Evolutionary conservation across 257 asterid genomes (phyloP), one percentile per base, ranked within the genome.

Genomic region (Thymus mandschuricus): DNA sequence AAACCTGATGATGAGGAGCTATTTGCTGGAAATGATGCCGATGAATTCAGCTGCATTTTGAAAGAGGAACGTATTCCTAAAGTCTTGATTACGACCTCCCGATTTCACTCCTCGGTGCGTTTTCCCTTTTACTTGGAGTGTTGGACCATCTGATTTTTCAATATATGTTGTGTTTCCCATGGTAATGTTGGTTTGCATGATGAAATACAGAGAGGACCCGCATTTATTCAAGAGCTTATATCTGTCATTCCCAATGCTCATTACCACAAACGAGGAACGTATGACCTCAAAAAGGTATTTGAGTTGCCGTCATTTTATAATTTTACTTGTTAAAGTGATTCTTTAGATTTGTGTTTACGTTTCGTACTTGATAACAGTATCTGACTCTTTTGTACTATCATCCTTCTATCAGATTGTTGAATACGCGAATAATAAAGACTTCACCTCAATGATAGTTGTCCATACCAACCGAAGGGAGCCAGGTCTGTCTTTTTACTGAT

Each of bases 381-480:
- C 54, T 59, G 63, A 76, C 72, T 73, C 35, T 48, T 21, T 49
- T 64, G 13, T 46, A 38, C 48, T 40, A 11, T 27, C 31, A 3
- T 66, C 5, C 2, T 46, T 71, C 64, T 48, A 75, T 75, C 81
- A 90, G 96, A 91, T 93, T 76, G 96, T 91, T 40, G 92, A 91
- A 46, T 93, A 91, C 75, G 97, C 94, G 30, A 93, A 63, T 33
- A 83, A 81, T 10, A 87, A 85, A 72, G 98, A 93, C 27, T 94
- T 94, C 78, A 91, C 97, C 11, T 89, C 97, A 63, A 6, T 94
- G 74, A 73, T 94, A 34, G 99, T 94, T 71, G 96, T 94, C 59
- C 99, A 91, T 76, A 94, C 99, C 68, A 94, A 85, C 80, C 94
- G 99, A 51, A 83, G 97, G 55, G 97, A 91, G 66, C 97, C 99